phyloP scores from a whole-genome alignment of 768 basidiomycete species.

The Hericium erinaceus region DNA sequence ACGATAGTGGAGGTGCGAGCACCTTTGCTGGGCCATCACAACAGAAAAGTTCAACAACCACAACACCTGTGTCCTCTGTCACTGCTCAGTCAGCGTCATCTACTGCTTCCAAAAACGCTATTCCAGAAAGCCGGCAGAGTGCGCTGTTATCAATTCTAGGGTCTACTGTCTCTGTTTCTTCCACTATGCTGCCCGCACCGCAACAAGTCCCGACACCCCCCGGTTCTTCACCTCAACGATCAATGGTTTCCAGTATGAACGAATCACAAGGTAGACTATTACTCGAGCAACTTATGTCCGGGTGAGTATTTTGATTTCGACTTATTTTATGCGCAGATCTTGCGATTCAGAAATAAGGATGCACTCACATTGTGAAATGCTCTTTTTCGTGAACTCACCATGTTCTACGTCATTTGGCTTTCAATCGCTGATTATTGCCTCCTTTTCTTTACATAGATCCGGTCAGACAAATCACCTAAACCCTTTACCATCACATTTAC shows the following conservation, averaged over 20 bases:
- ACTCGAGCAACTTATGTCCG: slow-evolving; percentile 74
- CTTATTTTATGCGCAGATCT: neutral
- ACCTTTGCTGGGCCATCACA: slow-evolving; percentile 15
- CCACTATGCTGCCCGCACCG: slow-evolving; percentile 26
- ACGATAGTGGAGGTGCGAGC: slow-evolving; percentile 23
- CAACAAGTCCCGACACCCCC: slow-evolving; percentile 70
- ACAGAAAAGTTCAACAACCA: slow-evolving; percentile 31
- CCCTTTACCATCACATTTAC: slow-evolving; percentile 1
- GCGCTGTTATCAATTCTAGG: slow-evolving; percentile 66
- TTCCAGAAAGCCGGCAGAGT: slow-evolving; percentile 57
- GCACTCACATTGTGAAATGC: neutral
- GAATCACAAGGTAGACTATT: slow-evolving; percentile 67
- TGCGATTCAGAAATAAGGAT: too few species aligned
- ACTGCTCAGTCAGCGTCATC: slow-evolving; percentile 32
- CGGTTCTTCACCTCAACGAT: slow-evolving; percentile 39
- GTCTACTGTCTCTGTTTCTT: slow-evolving; percentile 31
- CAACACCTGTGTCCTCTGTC: slow-evolving; percentile 32
- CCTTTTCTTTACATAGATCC: neutral
- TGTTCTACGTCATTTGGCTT: neutral
- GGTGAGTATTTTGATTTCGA: slow-evolving; percentile 40
- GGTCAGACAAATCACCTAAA: slow-evolving; percentile 5
- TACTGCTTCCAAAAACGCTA: slow-evolving; percentile 28
- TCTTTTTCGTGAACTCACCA: neutral
- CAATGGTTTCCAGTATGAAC: slow-evolving; percentile 42
- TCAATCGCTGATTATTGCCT: neutral